Evolutionary conservation across 2,329 filamentous ascomycete species (phyloP).

Genomic region (Neonectria sp.): DNA sequence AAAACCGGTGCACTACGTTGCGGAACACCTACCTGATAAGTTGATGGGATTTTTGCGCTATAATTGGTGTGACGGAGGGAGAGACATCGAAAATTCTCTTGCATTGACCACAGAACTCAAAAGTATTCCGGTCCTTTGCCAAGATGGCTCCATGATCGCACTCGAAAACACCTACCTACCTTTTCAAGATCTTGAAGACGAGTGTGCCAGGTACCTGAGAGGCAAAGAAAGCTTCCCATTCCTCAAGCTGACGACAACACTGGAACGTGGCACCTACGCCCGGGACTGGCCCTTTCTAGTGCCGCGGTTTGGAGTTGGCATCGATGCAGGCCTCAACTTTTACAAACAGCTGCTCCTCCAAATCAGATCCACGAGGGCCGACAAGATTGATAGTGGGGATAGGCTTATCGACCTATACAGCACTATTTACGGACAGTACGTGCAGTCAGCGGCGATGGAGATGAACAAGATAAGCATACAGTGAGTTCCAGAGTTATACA

Average conservation of each 20-base stretch:
- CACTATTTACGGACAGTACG: slow-evolving; percentile 7
- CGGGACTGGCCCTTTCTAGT: slow-evolving; percentile 4
- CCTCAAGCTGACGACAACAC: not conserved
- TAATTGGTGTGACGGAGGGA: slow-evolving; percentile 1
- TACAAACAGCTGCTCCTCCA: not conserved
- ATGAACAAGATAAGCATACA: not conserved
- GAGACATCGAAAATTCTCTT: not conserved
- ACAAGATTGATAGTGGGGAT: not conserved
- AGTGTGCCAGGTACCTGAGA: slow-evolving; percentile 3
- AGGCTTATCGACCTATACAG: not conserved
- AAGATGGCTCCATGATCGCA: not conserved
- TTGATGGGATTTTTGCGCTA: slow-evolving; percentile 1
- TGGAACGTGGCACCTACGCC: slow-evolving; percentile 2
- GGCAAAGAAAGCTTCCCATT: not conserved
- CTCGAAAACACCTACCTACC: slow-evolving; percentile 1
- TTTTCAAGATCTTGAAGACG: not conserved
- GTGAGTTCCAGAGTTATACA: not conserved
- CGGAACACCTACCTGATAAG: not conserved
- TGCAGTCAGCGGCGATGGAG: not conserved
- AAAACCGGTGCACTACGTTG: not conserved
- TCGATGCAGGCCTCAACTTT: not conserved
- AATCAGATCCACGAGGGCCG: not conserved
- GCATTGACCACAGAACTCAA: not conserved
- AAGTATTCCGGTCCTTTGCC: slow-evolving; percentile 1
- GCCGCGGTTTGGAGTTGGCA: not conserved